These are phyloP conservation scores for Fusarium scirpi DNA, from an alignment of 2,329 filamentous ascomycete species.

Conservation along the genomic window DNA sequence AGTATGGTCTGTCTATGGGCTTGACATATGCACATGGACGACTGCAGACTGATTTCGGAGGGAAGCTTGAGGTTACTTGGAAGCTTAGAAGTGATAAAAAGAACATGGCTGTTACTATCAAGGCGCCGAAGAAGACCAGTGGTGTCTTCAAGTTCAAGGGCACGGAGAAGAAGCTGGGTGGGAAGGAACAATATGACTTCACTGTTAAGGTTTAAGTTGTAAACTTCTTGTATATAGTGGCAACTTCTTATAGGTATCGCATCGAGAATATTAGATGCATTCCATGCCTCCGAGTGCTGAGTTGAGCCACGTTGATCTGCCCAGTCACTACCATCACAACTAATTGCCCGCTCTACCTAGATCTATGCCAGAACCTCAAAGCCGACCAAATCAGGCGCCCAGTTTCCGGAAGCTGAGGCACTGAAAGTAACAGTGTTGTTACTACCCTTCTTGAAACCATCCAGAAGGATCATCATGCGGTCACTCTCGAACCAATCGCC, in stretches of 20 bases:
- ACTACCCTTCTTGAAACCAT: slow-evolving; percentile 58
- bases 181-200: background rate
- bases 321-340: no score
- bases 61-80: background rate
- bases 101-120: background rate
- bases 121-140: slow-evolving; percentile 1
- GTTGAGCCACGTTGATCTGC: background rate
- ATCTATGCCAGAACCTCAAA: slow-evolving; percentile 48
- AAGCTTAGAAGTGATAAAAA: background rate
- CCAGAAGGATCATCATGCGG: slow-evolving; percentile 57
- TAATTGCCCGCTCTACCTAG: no score
- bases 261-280: background rate
- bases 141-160: slow-evolving; percentile 1
- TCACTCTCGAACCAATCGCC: slow-evolving; percentile 64
- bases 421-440: slow-evolving; percentile 55
- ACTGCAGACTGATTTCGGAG: slow-evolving; percentile 1
- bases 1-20: slow-evolving; percentile 7
- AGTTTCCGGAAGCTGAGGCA: slow-evolving; percentile 41
- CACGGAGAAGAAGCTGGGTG: background rate
- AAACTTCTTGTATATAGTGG: background rate
- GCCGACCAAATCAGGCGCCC: slow-evolving; percentile 59
- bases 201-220: background rate
- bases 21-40: background rate
- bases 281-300: background rate
- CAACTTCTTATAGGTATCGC: background rate